Evolutionary conservation across 495 filamentous ascomycete species (phyloP), one percentile per base, ranked within the genome.

Genomic region (Xylaria acuta): DNA sequence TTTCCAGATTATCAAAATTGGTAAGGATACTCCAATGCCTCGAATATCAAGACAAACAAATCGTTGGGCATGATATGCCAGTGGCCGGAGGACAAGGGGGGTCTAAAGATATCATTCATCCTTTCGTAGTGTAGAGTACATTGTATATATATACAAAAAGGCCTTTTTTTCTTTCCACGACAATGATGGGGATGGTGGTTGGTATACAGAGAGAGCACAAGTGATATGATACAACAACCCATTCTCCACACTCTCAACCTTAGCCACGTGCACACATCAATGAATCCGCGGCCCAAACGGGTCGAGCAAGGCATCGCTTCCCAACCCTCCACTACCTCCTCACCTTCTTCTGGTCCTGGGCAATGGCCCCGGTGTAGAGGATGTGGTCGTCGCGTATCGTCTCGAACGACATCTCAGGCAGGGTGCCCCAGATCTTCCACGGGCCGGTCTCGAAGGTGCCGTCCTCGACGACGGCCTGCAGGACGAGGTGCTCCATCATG

Each of bases 401-500:
- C 70, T 72, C 70, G 27, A 80, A 80, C 79, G 85, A 88, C 12
- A 88, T 92, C 75, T 91, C 86, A 72, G 86, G 82, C 47, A 88
- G 80, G 45, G 88, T 90, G 32, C 94, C 94, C 90, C 94, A 92
- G 60, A 97, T 77, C 78, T 85, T 88, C 95, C 95, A 98, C 16
- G 86, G 85, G 47, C 80, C 81, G 53, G 89, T 85, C 72, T 84
- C 75, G 65, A 88, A 92, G 3, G 84, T 84, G 6, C 64, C 38
- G 12, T 64, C 68, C 81, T 87, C 81, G 62, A 90, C 78, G 32
- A 80, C 74, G 75, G 86, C 85, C 82, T 94, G 92, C 27, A 97
- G 75, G 6, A 95, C 92, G n/a, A 98, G 30, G 76, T 97, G 91
- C 84, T 98, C 95, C 1, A 83, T 80, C 69, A 92, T 84, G 70